Percentiles rank a stretch among this genome's conserved stretches.
Conservation (phyloP, 768 basidiomycete species). For the Mycena alexandri region DNA sequence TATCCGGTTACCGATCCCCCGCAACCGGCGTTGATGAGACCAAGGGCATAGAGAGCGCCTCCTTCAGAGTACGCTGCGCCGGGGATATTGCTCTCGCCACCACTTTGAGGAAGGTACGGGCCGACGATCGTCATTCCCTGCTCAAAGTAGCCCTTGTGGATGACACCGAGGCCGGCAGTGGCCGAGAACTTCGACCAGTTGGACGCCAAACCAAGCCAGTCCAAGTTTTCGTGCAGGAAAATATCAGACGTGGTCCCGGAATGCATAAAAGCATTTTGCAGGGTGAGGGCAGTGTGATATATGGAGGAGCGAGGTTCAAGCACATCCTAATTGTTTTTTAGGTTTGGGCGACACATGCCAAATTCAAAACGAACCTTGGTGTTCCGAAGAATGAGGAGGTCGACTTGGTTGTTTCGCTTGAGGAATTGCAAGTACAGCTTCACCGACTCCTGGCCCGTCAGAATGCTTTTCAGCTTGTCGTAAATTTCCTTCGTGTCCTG, state of each 20-base stretch:
- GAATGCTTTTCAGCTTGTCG: constrained; percentile 83
- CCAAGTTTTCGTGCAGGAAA: constrained; percentile 95
- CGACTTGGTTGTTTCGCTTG: constrained; percentile 93
- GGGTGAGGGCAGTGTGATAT: constrained; percentile 95
- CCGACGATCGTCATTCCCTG: constrained; percentile 93
- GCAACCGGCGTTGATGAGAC: constrained; percentile 93
- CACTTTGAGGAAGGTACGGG: constrained; percentile 90
- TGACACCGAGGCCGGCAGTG: constrained; percentile 96
- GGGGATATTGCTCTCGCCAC: constrained; percentile 79
- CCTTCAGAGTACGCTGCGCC: constrained; percentile 94
- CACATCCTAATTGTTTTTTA: constrained; percentile 69
- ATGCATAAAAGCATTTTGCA: constrained; percentile 98
- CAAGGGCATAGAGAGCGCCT: constrained; percentile 94
- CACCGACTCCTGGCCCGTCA: constrained; percentile 92
- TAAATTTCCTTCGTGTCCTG: constrained; percentile 74
- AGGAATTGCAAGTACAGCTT: constrained; percentile 96
- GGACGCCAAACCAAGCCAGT: constrained; percentile 94
- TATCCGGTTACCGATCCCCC: constrained; percentile 83
- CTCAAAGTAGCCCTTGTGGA: constrained; percentile 96
- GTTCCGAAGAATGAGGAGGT: constrained; percentile 90
- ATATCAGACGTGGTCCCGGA: constrained; percentile 96
- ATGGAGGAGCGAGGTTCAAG: constrained; percentile 96
- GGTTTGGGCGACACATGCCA: not conserved
- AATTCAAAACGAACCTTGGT: constrained; percentile 74
- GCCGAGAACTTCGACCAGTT: constrained; percentile 99